Evolutionary conservation across 805 yeast genomes (phyloP), one percentile per base, ranked within the genome.

Genomic region (Cephaloascus albidus): DNA sequence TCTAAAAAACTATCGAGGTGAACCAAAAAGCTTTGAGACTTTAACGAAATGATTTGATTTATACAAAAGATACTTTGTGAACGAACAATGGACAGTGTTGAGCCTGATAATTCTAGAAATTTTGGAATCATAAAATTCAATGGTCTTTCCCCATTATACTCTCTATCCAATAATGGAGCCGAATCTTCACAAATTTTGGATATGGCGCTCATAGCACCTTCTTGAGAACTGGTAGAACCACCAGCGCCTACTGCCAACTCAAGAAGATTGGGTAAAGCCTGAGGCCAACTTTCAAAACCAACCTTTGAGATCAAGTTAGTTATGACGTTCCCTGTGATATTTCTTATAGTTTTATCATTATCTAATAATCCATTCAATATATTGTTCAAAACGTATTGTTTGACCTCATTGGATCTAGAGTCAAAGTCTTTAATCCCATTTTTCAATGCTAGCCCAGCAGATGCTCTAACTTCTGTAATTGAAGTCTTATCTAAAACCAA

Each of bases 131-230:
- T 67, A 42, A 69, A 72, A 39, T 75, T 77, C 45, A 83, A 63
- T 0, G 96, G 95, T 40, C 78, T 63, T 41, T 74, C 72, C 3
- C 85, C 83, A 40, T 73, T 66, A 58, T 76, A 74, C 42, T 78
- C 83, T 37, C 68, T 58, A 53, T 85, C 88, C 42, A 93, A 70
- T 30, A 72, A 60, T 36, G 65, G 63, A 6, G 79, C 77, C 20
- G 85, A 77, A 60, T 93, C 98, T 56, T 93, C 98, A 65, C 96
- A 86, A 38, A 93, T 83, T 57, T 89, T 87, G 31, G 83, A 70
- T 43, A 93, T 65, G 0, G 97, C 89, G 46, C 83, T 71, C 58
- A 86, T 74, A 1, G 95, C 85, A 33, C 93, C 89, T 49, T 81
- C 87, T 52, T 75, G 79, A 3, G 75, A 63, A 36, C 49, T 52